Evolutionary conservation across 768 basidiomycete species (phyloP).

Genomic region (Myochromella boudieri): DNA sequence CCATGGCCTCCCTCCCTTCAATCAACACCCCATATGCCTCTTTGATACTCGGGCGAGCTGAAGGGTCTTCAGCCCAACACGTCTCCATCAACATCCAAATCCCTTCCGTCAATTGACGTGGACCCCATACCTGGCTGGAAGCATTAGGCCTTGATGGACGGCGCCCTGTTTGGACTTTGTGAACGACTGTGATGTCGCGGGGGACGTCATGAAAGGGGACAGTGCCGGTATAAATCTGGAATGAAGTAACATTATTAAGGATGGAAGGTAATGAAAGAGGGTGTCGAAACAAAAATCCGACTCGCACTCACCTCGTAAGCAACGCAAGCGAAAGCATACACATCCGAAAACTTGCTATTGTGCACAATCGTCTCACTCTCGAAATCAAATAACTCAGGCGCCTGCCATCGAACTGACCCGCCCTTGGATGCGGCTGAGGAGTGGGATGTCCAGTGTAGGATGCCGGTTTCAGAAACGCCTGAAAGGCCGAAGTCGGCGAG

Average conservation of each 20-base stretch:
- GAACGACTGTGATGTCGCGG: not conserved
- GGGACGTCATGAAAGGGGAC: conserved; percentile 3
- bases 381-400: conserved; percentile 10
- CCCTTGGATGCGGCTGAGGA: conserved; percentile 10
- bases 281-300: not conserved
- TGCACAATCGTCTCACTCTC: no score
- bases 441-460: conserved; percentile 15
- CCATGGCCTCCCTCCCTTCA: no score
- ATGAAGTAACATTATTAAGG: not conserved
- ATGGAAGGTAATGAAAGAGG: not conserved
- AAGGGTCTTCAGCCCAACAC: conserved; percentile 4
- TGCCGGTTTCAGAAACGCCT: conserved; percentile 10
- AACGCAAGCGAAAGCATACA: conserved; percentile 13
- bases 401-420: conserved; percentile 10
- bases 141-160: not conserved
- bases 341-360: conserved; percentile 12
- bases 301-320: conserved; percentile 17
- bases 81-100: conserved; percentile 8
- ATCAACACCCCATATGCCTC: no score
- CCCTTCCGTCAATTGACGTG: not conserved
- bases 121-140: not conserved
- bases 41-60: conserved; percentile 10
- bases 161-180: not conserved
- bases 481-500: conserved; percentile 25
- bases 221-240: conserved; percentile 7